Base-by-base conservation (phyloP, 257 asterid species). In the Scutellaria barbata region DNA sequence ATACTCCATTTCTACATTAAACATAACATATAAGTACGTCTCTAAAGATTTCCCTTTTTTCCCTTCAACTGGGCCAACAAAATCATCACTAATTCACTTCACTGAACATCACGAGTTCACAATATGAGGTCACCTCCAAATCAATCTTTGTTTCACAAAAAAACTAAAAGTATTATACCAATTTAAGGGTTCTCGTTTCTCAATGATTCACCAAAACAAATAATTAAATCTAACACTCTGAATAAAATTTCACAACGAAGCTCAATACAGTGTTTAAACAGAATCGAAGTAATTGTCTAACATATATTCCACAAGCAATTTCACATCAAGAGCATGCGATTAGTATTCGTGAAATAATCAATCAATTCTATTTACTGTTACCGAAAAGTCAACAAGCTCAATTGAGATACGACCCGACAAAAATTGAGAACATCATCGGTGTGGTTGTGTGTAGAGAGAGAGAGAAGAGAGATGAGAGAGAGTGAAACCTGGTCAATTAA, bases 381-480 rank as follows among this genome's bases (percentile, higher is more conserved):
- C 52, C 74, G 65, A 58, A 82, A 73, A 79, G 84, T 82, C 78
- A 82, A 79, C 75, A 71, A 33, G 35, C 67, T 59, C 57, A 50
- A 45, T 41, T 16, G 50, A 59, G 35, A 63, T 10, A 50, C 12
- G 51, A 20, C 71, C 70, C 17, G 17, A 17, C 43, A 70, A 48
- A 41, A 63, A 11, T 41, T 43, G 70, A 45, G 56, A 66, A 66
- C 35, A 25, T n/a, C 8, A 69, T n/a, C 9, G 12, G 63, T 14
- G 50, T 25, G 57, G 51, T 71, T 52, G 73, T 57, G 13, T n/a
- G 51, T 14, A n/a, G n/a, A n/a, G n/a, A 22, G 20, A 55, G 51
- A 42, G 73, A 53, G 68, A 16, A 61, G 43, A 40, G 60, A 10
- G 42, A 0, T 1, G 13, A 39, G 72, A 6, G 65, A 13, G 22